These are phyloP conservation scores for Penicillium samsonianum DNA, from an alignment of 495 filamentous ascomycete species.

Conservation along the genomic window DNA sequence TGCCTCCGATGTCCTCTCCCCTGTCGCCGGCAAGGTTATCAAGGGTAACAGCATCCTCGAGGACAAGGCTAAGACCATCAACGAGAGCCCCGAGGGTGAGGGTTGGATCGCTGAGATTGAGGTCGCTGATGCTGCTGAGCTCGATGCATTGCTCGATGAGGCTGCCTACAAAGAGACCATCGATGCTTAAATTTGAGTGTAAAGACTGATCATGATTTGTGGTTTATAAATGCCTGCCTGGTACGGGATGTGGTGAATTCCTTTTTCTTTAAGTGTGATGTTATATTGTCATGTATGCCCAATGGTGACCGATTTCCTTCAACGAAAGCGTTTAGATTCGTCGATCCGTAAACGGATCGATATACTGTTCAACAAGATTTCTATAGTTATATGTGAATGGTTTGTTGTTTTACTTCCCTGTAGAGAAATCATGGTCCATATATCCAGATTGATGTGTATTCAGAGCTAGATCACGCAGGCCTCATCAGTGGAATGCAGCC, in stretches of 20 bases:
- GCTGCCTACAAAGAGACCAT: conserved; percentile 73
- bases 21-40: conserved; percentile 73
- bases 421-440: background rate
- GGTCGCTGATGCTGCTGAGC: conserved; percentile 66
- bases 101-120: conserved; percentile 92
- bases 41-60: conserved; percentile 70
- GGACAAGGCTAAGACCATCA: conserved; percentile 83
- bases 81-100: conserved; percentile 78
- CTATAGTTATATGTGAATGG: conserved; percentile 1
- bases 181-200: conserved; percentile 44
- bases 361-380: conserved; percentile 26
- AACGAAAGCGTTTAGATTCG: conserved; percentile 28
- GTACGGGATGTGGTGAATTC: conserved; percentile 7
- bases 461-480: background rate
- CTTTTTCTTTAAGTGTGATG: conserved; percentile 21
- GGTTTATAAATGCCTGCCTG: conserved; percentile 10
- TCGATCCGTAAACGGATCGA: conserved; percentile 20
- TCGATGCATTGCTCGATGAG: conserved; percentile 71
- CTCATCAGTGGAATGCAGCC: background rate
- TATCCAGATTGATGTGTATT: background rate
- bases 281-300: conserved; percentile 22
- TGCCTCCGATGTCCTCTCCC: conserved; percentile 92
- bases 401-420: background rate
- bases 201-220: conserved; percentile 13
- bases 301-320: conserved; percentile 26